Base-by-base conservation (phyloP, 2,329 filamentous ascomycete genomes). In the Colletotrichum musae region DNA sequence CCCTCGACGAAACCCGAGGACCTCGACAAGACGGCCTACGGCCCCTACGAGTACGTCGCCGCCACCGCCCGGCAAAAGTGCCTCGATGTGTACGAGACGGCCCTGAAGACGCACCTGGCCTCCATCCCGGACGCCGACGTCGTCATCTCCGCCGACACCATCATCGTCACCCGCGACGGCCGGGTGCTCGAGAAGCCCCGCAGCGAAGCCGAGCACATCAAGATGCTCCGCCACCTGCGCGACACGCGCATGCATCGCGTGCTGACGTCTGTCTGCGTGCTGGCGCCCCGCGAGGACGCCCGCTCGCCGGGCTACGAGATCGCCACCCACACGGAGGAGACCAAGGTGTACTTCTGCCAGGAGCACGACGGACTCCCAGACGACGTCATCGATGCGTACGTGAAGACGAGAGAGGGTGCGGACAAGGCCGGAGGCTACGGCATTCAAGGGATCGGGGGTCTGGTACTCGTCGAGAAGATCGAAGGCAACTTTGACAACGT, bases 371-470 rank as follows among this genome's bases (percentile, higher is more conserved):
- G 88, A 4, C 77, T 90, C 68, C 83, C 85, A 15, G 95, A 99
- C 82, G 94, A 97, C 69, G 88, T 97, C 73, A 91, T 98, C 68
- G 84, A 94, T 74, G 88, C 84, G 5, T 95, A 95, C 77, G 92
- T 95, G 67, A 88, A 86, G 76, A 98, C 95, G 24, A 87, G 95
- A 64, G 96, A 99, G 84, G 96, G 96, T 2, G 94, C 90, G 12
- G 96, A 98, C 80, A 99, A 98, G 85, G 96, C 96, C 0, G 96
- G 96, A 2, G 96, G 96, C 0, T 99, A 99, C 80, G 96, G 94
- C 1, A 89, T 99, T 61, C 96, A 99, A 81, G 96, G 95, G 0
- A 85, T 95, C 12, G 96, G 93, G 1, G 92, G 93, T 9, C 91
- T 98, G 78, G 85, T 99, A 69, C 81, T 99, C 66, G 91, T 99